Conservation (phyloP, 768 basidiomycete genomes). For the Dictyophora rubrovolvata region DNA sequence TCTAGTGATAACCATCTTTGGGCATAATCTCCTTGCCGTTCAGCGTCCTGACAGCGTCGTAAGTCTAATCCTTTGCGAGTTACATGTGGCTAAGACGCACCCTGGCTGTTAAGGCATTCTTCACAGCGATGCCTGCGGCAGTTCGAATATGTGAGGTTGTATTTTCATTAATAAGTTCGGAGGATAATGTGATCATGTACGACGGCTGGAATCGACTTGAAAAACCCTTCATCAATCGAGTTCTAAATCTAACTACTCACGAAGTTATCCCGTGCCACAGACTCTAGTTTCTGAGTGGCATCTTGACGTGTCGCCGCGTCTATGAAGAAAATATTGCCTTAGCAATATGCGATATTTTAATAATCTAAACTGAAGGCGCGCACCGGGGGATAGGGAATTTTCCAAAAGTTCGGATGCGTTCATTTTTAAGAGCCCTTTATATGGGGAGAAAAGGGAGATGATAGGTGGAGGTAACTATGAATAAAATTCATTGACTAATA, state of each 20-base stretch:
- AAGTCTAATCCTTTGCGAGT: constrained; percentile 5
- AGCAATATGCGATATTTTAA: constrained; percentile 21
- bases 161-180: constrained; percentile 71
- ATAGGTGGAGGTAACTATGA: background rate
- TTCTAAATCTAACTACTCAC: constrained; percentile 38
- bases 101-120: constrained; percentile 85
- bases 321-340: constrained; percentile 23
- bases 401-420: constrained; percentile 85
- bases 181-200: constrained; percentile 86
- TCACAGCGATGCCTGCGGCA: constrained; percentile 94
- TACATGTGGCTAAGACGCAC: constrained; percentile 36
- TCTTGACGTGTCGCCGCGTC: constrained; percentile 85
- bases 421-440: constrained; percentile 34
- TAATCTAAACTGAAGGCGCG: constrained; percentile 24
- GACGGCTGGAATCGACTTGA: constrained; percentile 45
- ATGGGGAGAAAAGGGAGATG: constrained; percentile 1
- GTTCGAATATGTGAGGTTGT: constrained; percentile 69
- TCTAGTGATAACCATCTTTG: constrained; percentile 77
- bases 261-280: constrained; percentile 79
- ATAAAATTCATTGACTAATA: background rate
- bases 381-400: constrained; percentile 87
- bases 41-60: constrained; percentile 45
- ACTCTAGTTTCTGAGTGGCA: constrained; percentile 85
- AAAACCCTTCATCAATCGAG: constrained; percentile 3
- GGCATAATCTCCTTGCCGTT: constrained; percentile 66